These are phyloP conservation scores for Kitagawia praeruptora DNA, from an alignment of 129 eudicot genomes.

Conservation along the genomic window DNA sequence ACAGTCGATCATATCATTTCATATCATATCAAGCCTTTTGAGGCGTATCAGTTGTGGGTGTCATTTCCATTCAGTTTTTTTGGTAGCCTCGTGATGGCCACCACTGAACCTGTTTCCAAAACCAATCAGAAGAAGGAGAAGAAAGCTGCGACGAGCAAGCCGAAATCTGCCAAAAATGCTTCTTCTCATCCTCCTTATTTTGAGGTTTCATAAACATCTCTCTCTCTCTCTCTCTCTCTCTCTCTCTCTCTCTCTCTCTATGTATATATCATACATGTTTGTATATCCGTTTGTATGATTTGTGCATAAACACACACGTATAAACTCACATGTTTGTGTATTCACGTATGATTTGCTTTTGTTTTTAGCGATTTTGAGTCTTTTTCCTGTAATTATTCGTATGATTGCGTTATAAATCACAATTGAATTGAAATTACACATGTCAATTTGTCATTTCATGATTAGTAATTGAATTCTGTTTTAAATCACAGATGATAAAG, in stretches of 20 bases:
- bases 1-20: neutral
- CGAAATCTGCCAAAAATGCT: slow-evolving; percentile 33
- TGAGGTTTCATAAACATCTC: slow-evolving; percentile 43
- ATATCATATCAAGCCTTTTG: too few relatives aligned
- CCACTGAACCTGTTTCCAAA: slow-evolving; percentile 19
- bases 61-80: neutral
- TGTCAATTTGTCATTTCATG: neutral
- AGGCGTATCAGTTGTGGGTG: neutral
- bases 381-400: too few relatives aligned
- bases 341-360: too few relatives aligned
- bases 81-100: slow-evolving; percentile 23
- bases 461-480: neutral
- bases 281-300: too few relatives aligned
- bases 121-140: slow-evolving; percentile 14
- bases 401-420: too few relatives aligned
- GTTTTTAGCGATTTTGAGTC: too few relatives aligned
- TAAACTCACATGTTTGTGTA: too few relatives aligned
- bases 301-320: too few relatives aligned
- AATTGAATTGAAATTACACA: too few relatives aligned
- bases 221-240: too few relatives aligned
- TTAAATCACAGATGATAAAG: slow-evolving; percentile 57
- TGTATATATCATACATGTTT: too few relatives aligned
- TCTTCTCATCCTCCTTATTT: slow-evolving; percentile 71
- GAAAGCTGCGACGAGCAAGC: slow-evolving; percentile 5
- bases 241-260: neutral